phyloP scores from a whole-genome alignment of 805 yeast species.

The Metschnikowia dekortorum region DNA sequence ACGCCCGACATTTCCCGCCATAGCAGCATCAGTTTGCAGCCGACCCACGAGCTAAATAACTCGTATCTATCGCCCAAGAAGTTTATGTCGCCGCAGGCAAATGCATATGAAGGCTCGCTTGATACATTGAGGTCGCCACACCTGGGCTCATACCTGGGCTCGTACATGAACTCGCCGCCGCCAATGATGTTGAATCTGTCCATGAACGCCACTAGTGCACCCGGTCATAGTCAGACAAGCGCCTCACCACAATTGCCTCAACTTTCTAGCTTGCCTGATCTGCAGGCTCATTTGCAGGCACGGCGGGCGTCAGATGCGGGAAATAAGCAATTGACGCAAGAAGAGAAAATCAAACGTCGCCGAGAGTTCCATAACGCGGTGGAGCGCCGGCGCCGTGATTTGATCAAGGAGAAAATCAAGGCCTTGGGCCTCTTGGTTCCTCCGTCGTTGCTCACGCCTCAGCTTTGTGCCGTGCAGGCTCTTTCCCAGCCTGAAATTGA shows the following conservation, averaged over 20 bases:
- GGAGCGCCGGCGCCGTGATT: slow-evolving; percentile 85
- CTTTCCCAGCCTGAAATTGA: slow-evolving; percentile 30
- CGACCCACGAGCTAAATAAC: slow-evolving; percentile 20
- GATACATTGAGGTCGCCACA: slow-evolving; percentile 36
- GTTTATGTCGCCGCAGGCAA: slow-evolving; percentile 30
- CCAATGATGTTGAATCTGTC: slow-evolving; percentile 17
- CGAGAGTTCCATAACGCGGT: slow-evolving; percentile 93
- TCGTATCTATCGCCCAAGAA: slow-evolving; percentile 34
- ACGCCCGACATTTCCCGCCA: slow-evolving; percentile 30
- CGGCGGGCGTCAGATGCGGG: slow-evolving; percentile 16
- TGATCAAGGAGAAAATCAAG: slow-evolving; percentile 82
- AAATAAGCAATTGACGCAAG: slow-evolving; percentile 46
- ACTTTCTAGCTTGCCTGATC: slow-evolving; percentile 1
- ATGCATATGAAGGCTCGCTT: slow-evolving; percentile 25
- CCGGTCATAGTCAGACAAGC: not conserved
- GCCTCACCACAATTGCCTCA: slow-evolving; percentile 8
- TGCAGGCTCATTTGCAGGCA: not conserved
- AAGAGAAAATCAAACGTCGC: slow-evolving; percentile 69
- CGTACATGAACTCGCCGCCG: slow-evolving; percentile 39
- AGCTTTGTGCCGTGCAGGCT: slow-evolving; percentile 39
- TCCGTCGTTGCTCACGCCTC: slow-evolving; percentile 56
- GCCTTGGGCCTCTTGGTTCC: slow-evolving; percentile 82
- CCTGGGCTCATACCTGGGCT: slow-evolving; percentile 24
- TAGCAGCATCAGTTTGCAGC: slow-evolving; percentile 29
- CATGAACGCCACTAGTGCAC: slow-evolving; percentile 15